Conservation (phyloP, 2,329 filamentous ascomycete genomes). For the Podosphaera leucotricha region DNA sequence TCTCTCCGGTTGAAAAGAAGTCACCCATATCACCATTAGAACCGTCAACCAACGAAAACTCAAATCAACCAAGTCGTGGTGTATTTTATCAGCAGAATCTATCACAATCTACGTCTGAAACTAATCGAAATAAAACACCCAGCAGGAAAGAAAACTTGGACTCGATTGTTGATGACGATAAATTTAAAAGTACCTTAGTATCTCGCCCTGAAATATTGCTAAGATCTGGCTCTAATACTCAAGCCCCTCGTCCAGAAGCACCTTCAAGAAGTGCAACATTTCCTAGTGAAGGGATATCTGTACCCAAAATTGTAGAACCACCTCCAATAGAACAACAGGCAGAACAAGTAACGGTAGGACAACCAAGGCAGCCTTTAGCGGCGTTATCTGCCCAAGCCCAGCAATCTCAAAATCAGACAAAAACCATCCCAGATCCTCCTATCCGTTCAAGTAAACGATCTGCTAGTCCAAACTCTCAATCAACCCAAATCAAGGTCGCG, state of each 20-base stretch:
- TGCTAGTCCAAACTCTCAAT: conserved; percentile 10
- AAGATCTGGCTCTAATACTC: not conserved
- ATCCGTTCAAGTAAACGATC: conserved; percentile 23
- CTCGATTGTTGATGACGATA: not conserved
- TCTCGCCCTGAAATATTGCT: not conserved
- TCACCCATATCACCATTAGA: conserved; percentile 21
- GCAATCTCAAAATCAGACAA: conserved; percentile 5
- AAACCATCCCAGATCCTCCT: conserved; percentile 22
- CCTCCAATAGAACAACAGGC: conserved; percentile 19
- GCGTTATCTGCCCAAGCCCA: conserved; percentile 29
- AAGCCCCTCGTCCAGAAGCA: conserved; percentile 7
- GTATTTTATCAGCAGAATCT: conserved; percentile 10
- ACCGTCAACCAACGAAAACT: conserved; percentile 34
- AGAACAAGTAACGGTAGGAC: not conserved
- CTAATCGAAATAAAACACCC: not conserved
- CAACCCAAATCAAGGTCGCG: not conserved
- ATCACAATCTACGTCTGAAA: conserved; percentile 3
- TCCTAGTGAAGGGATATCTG: conserved; percentile 14
- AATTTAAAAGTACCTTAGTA: not conserved
- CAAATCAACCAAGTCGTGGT: conserved; percentile 28
- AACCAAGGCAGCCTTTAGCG: conserved; percentile 22
- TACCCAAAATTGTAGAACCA: conserved; percentile 43
- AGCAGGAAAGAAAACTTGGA: not conserved
- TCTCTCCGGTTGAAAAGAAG: conserved; percentile 24
- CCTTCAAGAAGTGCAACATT: conserved; percentile 15